Percentiles rank a stretch among this genome's conserved stretches.
These are phyloP conservation scores for Penicillium antarcticum DNA, from an alignment of 495 filamentous ascomycete genomes.

Conservation along the genomic window DNA sequence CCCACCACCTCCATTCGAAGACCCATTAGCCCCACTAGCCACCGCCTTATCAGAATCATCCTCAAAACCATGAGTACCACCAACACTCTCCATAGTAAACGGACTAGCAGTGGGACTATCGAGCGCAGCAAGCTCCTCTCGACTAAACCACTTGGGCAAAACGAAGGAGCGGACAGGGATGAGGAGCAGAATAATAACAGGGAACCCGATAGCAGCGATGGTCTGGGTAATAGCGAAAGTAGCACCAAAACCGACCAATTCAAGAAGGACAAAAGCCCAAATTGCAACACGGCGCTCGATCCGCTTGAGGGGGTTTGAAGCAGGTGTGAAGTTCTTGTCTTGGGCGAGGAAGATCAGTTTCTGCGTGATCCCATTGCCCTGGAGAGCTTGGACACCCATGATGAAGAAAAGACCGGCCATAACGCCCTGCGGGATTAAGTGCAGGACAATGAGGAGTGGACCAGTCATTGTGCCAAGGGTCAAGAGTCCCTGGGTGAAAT, in stretches of 20 bases:
- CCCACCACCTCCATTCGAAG: conserved; percentile 6
- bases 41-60: conserved; percentile 15
- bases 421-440: conserved; percentile 83
- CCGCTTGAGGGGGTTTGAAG: conserved; percentile 61
- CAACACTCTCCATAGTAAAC: conserved; percentile 83
- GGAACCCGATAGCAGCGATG: conserved; percentile 91
- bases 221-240: conserved; percentile 97
- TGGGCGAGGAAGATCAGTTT: conserved; percentile 74
- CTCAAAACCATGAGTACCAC: conserved; percentile 60
- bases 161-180: conserved; percentile 74
- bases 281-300: conserved; percentile 59
- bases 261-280: conserved; percentile 74
- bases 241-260: conserved; percentile 75
- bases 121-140: conserved; percentile 65
- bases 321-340: conserved; percentile 62
- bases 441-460: conserved; percentile 76
- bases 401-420: conserved; percentile 92
- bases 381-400: conserved; percentile 83
- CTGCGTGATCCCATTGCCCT: conserved; percentile 76
- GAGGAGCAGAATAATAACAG: conserved; percentile 76
- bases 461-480: conserved; percentile 86
- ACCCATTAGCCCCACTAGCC: conserved; percentile 5
- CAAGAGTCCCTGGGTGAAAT: conserved; percentile 78
- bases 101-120: conserved; percentile 80
- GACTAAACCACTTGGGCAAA: conserved; percentile 66